Evolutionary conservation across 345 rosid genomes (phyloP).

Genomic region (Mangifera indica): DNA sequence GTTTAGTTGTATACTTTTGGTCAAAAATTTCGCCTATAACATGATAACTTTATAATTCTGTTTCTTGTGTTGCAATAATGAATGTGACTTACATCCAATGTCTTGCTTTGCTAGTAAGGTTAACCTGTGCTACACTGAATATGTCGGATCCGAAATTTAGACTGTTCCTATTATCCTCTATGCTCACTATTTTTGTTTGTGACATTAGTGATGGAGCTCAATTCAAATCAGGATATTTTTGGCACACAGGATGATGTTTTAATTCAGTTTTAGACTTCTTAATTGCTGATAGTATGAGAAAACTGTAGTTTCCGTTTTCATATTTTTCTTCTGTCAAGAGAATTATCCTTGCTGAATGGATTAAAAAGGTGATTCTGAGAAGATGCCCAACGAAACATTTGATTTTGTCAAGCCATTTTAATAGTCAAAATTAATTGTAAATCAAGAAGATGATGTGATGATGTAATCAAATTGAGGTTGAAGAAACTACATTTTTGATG

Average conservation of each 20-base stretch:
- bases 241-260: background rate
- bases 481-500: background rate
- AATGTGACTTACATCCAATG: background rate
- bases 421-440: background rate
- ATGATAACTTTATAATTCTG: background rate
- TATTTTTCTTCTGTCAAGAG: background rate
- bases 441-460: background rate
- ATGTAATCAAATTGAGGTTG: background rate
- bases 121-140: too few relatives aligned
- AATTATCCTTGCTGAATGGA: background rate
- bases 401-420: background rate
- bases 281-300: background rate
- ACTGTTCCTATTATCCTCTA: background rate
- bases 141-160: background rate
- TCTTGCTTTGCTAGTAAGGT: too few relatives aligned
- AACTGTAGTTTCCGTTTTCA: background rate
- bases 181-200: background rate
- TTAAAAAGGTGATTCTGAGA: background rate
- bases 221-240: too few relatives aligned
- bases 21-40: background rate
- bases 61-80: constrained; percentile 1
- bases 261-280: background rate
- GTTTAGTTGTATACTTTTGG: background rate
- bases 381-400: background rate
- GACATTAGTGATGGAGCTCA: background rate